A percentile compares a stretch with the other conserved stretches of the same genome.
These are phyloP conservation scores for Apiotrichum domesticum DNA, from an alignment of 1,284 basidiomycete genomes.

Conservation along the genomic window DNA sequence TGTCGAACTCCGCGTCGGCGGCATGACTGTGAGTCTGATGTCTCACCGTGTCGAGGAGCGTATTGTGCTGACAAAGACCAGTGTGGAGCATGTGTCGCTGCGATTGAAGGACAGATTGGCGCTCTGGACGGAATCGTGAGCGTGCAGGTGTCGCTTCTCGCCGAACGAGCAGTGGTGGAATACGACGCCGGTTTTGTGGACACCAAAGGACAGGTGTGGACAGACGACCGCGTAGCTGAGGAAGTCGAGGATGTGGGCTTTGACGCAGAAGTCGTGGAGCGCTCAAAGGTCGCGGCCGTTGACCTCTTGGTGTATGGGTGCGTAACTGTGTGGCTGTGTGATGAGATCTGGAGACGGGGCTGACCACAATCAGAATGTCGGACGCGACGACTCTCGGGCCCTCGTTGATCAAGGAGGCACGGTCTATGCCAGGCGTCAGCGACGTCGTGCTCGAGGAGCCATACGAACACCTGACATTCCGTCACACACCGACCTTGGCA, in stretches of 20 bases:
- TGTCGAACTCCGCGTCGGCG: constrained; percentile 45
- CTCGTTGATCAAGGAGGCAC: constrained; percentile 24
- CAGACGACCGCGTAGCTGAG: constrained; percentile 66
- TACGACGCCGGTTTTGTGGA: constrained; percentile 60
- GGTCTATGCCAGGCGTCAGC: constrained; percentile 66
- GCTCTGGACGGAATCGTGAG: constrained; percentile 76
- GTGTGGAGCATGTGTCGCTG: constrained; percentile 52
- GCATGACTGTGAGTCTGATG: constrained; percentile 40
- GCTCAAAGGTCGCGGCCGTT: constrained; percentile 28
- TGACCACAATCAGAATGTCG: background rate
- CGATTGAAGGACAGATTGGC: constrained; percentile 89
- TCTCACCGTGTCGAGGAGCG: too few species aligned
- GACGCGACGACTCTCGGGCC: constrained; percentile 29
- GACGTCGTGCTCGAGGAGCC: constrained; percentile 64
- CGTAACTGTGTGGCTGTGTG: constrained; percentile 6
- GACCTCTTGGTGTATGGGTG: constrained; percentile 44
- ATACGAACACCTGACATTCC: constrained; percentile 67
- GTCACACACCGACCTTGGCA: constrained; percentile 68
- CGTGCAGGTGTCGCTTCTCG: constrained; percentile 85
- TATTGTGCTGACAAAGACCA: constrained; percentile 12
- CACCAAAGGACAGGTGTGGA: constrained; percentile 55
- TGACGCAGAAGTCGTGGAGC: constrained; percentile 44
- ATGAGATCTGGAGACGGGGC: background rate
- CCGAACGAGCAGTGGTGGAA: constrained; percentile 85
- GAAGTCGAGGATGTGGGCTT: constrained; percentile 51